These are phyloP conservation scores for Boletales sp. DNA, from an alignment of 768 basidiomycete species.

Conservation along the genomic window DNA sequence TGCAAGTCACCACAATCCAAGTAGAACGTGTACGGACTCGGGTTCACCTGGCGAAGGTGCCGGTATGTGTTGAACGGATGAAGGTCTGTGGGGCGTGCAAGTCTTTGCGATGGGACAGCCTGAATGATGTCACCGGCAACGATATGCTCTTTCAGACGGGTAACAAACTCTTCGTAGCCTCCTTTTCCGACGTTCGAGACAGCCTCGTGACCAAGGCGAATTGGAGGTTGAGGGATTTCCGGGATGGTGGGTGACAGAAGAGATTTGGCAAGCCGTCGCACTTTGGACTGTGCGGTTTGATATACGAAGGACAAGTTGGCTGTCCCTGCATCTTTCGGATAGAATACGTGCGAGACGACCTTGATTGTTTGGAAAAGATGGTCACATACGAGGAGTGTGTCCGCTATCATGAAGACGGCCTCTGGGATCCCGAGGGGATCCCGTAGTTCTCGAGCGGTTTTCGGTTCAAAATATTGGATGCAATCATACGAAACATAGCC, in stretches of 20 bases:
- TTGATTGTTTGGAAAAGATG: constrained; percentile 95
- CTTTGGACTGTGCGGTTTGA: constrained; percentile 79
- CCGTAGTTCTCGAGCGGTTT: constrained; percentile 69
- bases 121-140: constrained; percentile 98
- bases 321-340: constrained; percentile 63
- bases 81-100: constrained; percentile 78
- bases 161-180: constrained; percentile 91
- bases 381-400: constrained; percentile 94
- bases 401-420: constrained; percentile 93
- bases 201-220: constrained; percentile 60
- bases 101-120: constrained; percentile 92
- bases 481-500: constrained; percentile 98
- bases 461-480: constrained; percentile 95
- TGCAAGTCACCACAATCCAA: constrained; percentile 91
- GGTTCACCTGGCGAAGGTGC: constrained; percentile 90
- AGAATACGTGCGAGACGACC: constrained; percentile 93
- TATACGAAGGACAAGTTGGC: constrained; percentile 82
- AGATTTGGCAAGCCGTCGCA: constrained; percentile 72
- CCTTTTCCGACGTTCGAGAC: constrained; percentile 90
- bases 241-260: constrained; percentile 51
- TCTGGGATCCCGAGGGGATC: constrained; percentile 90
- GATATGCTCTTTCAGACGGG: constrained; percentile 89
- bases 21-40: constrained; percentile 99
- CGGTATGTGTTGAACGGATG: constrained; percentile 98
- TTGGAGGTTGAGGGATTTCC: constrained; percentile 64